phyloP scores from a whole-genome alignment of 352 stramenopile species.

The Thalassiosira mediterranea region DNA sequence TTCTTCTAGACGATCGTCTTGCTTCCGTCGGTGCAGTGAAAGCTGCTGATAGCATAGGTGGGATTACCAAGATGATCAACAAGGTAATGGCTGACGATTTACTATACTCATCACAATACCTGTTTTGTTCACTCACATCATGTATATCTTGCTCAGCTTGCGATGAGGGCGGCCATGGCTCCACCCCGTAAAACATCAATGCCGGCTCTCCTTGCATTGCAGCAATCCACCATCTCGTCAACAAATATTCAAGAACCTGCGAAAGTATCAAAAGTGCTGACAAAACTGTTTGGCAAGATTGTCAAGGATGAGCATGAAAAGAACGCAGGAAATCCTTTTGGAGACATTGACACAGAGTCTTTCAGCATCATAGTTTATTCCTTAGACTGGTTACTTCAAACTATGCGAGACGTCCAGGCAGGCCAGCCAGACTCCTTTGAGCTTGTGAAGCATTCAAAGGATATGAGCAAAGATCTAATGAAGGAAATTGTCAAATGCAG shows the following conservation, averaged over 20 bases:
- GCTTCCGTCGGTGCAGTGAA: constrained; percentile 27
- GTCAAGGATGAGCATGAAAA: constrained; percentile 74
- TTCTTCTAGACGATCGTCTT: constrained; percentile 69
- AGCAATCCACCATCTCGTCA: constrained; percentile 58
- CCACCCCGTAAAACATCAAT: constrained; percentile 62
- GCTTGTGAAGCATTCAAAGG: constrained; percentile 29
- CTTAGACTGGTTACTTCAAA: constrained; percentile 47
- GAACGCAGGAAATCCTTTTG: constrained; percentile 30
- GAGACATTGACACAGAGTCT: constrained; percentile 28
- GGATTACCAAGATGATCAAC: constrained; percentile 77
- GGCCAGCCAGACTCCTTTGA: constrained; percentile 6
- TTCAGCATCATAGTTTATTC: constrained; percentile 38
- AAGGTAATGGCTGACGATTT: constrained; percentile 55
- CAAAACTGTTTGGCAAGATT: constrained; percentile 75
- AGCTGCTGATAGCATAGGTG: constrained; percentile 12
- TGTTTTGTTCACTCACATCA: neutral
- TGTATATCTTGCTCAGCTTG: constrained; percentile 48
- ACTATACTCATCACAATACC: neutral
- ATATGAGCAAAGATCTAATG: constrained; percentile 50
- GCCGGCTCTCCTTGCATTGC: constrained; percentile 65
- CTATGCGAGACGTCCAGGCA: constrained; percentile 12
- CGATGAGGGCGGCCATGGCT: constrained; percentile 70
- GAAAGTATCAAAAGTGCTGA: constrained; percentile 66
- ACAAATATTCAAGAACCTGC: constrained; percentile 16
- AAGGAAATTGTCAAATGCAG: constrained; percentile 43